Evolutionary conservation across 2,329 filamentous ascomycete genomes (phyloP), one percentile per base, ranked within the genome.

Genomic region (Fusarium tupiense): DNA sequence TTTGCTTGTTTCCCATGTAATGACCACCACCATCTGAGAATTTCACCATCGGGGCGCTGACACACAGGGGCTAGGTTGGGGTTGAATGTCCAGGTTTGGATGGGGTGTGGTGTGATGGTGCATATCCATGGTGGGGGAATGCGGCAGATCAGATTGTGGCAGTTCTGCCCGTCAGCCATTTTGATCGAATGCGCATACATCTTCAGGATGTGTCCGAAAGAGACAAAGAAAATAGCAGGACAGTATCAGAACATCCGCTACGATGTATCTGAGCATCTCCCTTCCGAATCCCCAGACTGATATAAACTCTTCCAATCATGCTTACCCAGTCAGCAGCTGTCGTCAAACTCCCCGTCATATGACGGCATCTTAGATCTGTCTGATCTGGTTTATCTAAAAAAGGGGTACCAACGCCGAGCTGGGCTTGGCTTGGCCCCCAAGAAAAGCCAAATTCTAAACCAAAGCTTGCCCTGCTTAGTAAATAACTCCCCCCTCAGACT

Each of bases 321-420:
- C 49, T 14, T 29, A 54, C 53, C 17, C 50, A 37, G 44, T 35
- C 33, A 57, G 29, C 40, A 50, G 26, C 46, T 57, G 63, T 58
- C 29, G 63, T 65, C 67, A 69, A 74, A 72, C 72, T 74, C 67
- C 72, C 71, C 72, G 67, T 50, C 71, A 69, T 69, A 73, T 74
- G 72, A 72, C 72, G 71, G 66, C 71, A 74, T 74, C 56, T 72
- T 47, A 72, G 71, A 74, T 74, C 67, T 74, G 50, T 74, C 59
- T 63, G 66, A 70, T 70, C 66, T 68, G 63, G 59, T 35, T 66
- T 66, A 47, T 70, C 67, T 70, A 26, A 70, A 67, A 65, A 74
- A 61, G 67, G 67, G 71, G 46, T 46, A 54, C 71, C 63, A 74
- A 67, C 50, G 43, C 53, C 44, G 35, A 38, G 29, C n/a, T 61